Conservation (phyloP, 73 alveolate species). For the Tetrahymena elliotti region DNA sequence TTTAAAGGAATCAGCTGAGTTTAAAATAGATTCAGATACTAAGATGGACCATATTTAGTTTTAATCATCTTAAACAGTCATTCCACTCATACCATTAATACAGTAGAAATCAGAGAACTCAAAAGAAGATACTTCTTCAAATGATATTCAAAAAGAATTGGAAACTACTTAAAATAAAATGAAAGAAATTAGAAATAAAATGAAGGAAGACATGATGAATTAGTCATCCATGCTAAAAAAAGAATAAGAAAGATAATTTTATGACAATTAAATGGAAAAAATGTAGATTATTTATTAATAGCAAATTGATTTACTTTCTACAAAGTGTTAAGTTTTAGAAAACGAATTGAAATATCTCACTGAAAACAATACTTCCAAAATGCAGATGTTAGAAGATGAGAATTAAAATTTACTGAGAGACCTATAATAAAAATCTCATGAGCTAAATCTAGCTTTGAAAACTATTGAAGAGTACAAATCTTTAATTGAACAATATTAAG, state of each 20-base stretch:
- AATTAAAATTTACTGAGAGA: not conserved
- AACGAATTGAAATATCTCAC: not conserved
- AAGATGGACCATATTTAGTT: not conserved
- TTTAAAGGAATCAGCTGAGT: not conserved
- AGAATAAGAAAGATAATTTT: not conserved
- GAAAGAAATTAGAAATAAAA: not conserved
- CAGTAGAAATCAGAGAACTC: not conserved
- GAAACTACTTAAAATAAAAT: not conserved
- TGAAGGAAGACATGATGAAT: not conserved
- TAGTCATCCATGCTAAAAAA: not conserved
- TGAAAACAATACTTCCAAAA: not conserved
- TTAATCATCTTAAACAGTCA: not conserved
- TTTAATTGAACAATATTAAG: not conserved
- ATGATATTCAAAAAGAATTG: not conserved
- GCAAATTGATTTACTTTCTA: not conserved
- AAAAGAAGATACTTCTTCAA: not conserved
- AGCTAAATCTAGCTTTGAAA: not conserved
- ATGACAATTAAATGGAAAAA: not conserved
- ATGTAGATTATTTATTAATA: not conserved
- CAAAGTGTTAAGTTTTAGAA: not conserved
- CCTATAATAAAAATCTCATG: not conserved
- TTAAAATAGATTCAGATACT: not conserved
- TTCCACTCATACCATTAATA: not conserved
- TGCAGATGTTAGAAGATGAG: not conserved
- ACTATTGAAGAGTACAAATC: not conserved